phyloP scores from a whole-genome alignment of 2,329 filamentous ascomycete genomes.

The Pleurostoma richardsiae region DNA sequence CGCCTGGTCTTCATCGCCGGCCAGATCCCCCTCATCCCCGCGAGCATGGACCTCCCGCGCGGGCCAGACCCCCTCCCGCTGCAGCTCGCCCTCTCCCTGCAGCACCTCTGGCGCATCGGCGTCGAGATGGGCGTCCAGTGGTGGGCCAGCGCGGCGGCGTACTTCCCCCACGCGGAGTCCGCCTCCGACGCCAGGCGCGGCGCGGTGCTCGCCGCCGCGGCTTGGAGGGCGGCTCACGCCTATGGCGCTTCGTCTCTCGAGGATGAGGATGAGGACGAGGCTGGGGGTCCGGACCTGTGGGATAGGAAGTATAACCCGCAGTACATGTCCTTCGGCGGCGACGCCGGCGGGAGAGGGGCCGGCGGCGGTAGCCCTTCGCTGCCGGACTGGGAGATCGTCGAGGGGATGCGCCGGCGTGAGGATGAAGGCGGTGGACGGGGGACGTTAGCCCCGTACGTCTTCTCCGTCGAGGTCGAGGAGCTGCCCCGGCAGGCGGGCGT shows the following conservation, averaged over 20 bases:
- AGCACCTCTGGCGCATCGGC: constrained; percentile 86
- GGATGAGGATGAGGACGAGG: constrained; percentile 36
- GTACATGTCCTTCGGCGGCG: constrained; percentile 35
- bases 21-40: constrained; percentile 83
- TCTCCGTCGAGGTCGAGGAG: constrained; percentile 69
- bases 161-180: constrained; percentile 47
- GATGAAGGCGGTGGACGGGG: constrained; percentile 13
- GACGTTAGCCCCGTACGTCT: constrained; percentile 56
- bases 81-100: constrained; percentile 69
- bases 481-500: constrained; percentile 70
- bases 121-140: constrained; percentile 64
- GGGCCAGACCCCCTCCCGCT: constrained; percentile 37
- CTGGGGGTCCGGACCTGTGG: constrained; percentile 61
- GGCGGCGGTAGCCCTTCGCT: constrained; percentile 23
- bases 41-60: constrained; percentile 62
- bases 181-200: constrained; percentile 16
- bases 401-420: constrained; percentile 22
- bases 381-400: constrained; percentile 46
- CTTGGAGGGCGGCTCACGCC: constrained; percentile 43
- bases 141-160: constrained; percentile 74
- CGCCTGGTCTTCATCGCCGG: constrained; percentile 67
- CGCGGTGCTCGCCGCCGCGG: constrained; percentile 35
- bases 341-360: constrained; percentile 18
- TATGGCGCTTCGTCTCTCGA: constrained; percentile 14
- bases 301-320: constrained; percentile 54